Conservation (phyloP, 2,329 filamentous ascomycete species). For the Exophiala sp. region DNA sequence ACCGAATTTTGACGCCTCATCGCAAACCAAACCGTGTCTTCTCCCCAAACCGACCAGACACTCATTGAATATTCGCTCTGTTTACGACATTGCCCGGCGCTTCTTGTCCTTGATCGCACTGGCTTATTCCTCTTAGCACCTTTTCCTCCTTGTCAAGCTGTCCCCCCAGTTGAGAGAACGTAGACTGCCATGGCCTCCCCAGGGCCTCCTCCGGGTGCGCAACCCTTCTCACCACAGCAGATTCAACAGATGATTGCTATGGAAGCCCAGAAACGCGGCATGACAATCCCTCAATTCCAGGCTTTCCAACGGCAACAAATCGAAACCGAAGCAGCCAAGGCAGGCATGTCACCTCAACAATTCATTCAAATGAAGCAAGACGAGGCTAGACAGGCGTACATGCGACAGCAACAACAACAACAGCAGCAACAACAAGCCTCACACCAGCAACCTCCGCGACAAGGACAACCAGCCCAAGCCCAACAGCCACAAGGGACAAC, state of each 20-base stretch:
- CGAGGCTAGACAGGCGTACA: slow-evolving; percentile 38
- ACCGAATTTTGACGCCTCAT: background rate
- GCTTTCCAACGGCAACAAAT: slow-evolving; percentile 46
- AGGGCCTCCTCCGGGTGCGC: slow-evolving; percentile 17
- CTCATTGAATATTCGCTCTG: background rate
- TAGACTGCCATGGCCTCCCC: slow-evolving; percentile 32
- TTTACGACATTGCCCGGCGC: background rate
- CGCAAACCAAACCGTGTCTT: slow-evolving; percentile 18
- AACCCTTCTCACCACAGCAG: slow-evolving; percentile 22
- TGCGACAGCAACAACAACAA: too few relatives aligned
- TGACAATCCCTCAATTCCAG: slow-evolving; percentile 75
- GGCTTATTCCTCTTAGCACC: too few relatives aligned
- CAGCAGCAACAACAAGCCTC: slow-evolving; percentile 19
- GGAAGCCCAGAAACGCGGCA: slow-evolving; percentile 77
- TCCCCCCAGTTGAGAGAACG: background rate
- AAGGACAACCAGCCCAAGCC: slow-evolving; percentile 30
- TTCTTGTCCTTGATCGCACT: too few relatives aligned
- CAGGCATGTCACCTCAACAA: slow-evolving; percentile 47
- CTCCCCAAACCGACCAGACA: background rate
- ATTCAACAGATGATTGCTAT: slow-evolving; percentile 27
- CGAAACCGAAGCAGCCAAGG: slow-evolving; percentile 46
- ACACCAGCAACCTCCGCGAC: slow-evolving; percentile 25
- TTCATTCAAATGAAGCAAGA: slow-evolving; percentile 40
- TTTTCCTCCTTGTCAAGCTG: background rate
- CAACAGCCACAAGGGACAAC: slow-evolving; percentile 38